Evolutionary conservation across 768 basidiomycete species (phyloP), one percentile per base, ranked within the genome.

Genomic region (Chalciporus piperatus): DNA sequence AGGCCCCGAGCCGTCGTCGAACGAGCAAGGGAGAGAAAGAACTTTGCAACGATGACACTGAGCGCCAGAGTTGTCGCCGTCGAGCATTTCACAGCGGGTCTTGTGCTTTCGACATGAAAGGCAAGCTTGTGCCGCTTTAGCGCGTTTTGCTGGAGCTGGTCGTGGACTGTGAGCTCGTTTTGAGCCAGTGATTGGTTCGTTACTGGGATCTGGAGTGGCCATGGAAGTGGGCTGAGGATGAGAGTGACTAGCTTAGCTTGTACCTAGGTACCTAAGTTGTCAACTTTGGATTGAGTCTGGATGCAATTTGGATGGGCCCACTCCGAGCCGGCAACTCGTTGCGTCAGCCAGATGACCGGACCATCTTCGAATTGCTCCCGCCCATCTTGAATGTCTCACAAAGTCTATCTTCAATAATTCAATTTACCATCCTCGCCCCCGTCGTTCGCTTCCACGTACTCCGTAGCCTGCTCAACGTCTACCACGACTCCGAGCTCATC

Each of bases 11-110:
- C 50, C 40, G 3, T 70, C 70, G 46, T 76, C 75, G 45, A 79
- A 79, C 2, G 78, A 80, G 55, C 77, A 79, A 23, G 71, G 47
- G 20, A 76, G 64, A 47, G 62, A 67, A 45, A 79, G 67, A n/a
- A 79, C 76, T 58, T 76, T 75, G 57, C 78, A 79, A 12, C 77
- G 74, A 51, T 79, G 77, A 38, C 77, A 79, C 30, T 75, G 73
- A 25, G 72, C 58, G 22, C 61, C 66, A 27, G 65, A 55, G 38
- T 68, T 62, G 50, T 64, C 59, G n/a, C 64, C 67, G 19, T 77
- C 78, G n/a, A 79, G 69, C 48, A 76, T 66, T 63, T 79, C 78
- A 58, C 78, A 78, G 10, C 77, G 73, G 38, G 75, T 77, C 48
- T 79, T 79, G 56, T 76, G 73, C 50, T 70, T 70, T n/a, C 77